These are phyloP conservation scores for Zygotorulaspora florentina DNA, from an alignment of 805 yeast genomes.

Conservation along the genomic window DNA sequence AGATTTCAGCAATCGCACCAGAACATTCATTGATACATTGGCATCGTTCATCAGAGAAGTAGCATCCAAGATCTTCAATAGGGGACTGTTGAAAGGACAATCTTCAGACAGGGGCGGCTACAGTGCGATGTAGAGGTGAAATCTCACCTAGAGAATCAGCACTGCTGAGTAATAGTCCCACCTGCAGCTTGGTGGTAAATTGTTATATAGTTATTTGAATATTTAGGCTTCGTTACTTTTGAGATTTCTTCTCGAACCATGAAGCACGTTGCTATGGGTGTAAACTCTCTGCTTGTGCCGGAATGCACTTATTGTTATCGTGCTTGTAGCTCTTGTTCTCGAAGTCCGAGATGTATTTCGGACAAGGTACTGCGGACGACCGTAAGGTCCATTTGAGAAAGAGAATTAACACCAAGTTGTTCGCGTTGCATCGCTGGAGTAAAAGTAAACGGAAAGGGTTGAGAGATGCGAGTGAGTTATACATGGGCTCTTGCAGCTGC, in stretches of 20 bases:
- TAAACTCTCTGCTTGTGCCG: too few relatives aligned
- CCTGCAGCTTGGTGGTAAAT: too few relatives aligned
- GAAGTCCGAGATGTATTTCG: neutral
- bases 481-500: neutral
- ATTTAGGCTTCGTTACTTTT: too few relatives aligned
- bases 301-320: too few relatives aligned
- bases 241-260: too few relatives aligned
- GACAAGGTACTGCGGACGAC: neutral
- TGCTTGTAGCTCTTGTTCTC: neutral
- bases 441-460: neutral
- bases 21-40: constrained; percentile 52
- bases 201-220: too few relatives aligned
- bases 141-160: too few relatives aligned
- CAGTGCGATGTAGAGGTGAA: constrained; percentile 65
- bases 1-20: constrained; percentile 66
- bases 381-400: neutral
- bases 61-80: constrained; percentile 57
- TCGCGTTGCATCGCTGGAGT: too few relatives aligned
- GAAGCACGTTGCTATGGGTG: too few relatives aligned
- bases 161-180: too few relatives aligned
- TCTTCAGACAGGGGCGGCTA: constrained; percentile 72
- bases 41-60: constrained; percentile 70
- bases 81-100: constrained; percentile 26
- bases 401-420: neutral
- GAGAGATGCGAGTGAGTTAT: neutral